Base-by-base conservation (phyloP, 208 protist species). In the Trypanosoma lewisi region DNA sequence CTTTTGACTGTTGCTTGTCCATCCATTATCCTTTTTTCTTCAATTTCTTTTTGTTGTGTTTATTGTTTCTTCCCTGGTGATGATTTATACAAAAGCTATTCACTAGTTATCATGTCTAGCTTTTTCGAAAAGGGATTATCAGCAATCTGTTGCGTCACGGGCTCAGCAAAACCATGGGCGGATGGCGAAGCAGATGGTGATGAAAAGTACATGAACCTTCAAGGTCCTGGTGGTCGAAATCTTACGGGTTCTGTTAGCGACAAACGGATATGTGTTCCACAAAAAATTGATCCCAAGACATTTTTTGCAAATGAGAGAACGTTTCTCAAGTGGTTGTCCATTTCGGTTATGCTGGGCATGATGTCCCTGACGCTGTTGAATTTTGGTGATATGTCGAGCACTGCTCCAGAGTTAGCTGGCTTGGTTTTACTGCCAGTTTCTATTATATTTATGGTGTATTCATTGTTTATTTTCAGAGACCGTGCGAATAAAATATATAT, bases 291-390 rank as follows among this genome's bases (percentile, higher is more conserved):
- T 60, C 91, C 91, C 30, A 97, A 97, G 73, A 95, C 89, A 1
- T 97, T 94, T 63, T 92, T 97, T 59, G 91, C 91, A 7, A 97
- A 97, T 64, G 91, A 97, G 79, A 78, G 91, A 55, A 97, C 91
- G 5, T 97, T 97, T 65, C 69, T 97, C 52, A 95, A 95, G 67
- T 97, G 91, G 91, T 78, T 97, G 12, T 91, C 82, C 23, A 97
- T 97, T 51, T 93, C 86, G 19, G 85, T 91, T 4, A 87, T 95
- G 84, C 70, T 95, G 0, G 89, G 89, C 4, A 73, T 93, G 66
- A 95, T 95, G 89, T 89, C 84, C 1, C 70, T 95, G 48, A 93
- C 86, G 0, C 66, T 95, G 45, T 65, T 95, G 51, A 91, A 87
- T 70, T 93, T 95, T 72, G 82, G 89, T 33, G 82, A 93, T 63